A percentile compares a stretch with the other conserved stretches of the same genome.
These are phyloP conservation scores for Gnomoniopsis sp. DNA, from an alignment of 2,329 filamentous ascomycete genomes.

Conservation along the genomic window DNA sequence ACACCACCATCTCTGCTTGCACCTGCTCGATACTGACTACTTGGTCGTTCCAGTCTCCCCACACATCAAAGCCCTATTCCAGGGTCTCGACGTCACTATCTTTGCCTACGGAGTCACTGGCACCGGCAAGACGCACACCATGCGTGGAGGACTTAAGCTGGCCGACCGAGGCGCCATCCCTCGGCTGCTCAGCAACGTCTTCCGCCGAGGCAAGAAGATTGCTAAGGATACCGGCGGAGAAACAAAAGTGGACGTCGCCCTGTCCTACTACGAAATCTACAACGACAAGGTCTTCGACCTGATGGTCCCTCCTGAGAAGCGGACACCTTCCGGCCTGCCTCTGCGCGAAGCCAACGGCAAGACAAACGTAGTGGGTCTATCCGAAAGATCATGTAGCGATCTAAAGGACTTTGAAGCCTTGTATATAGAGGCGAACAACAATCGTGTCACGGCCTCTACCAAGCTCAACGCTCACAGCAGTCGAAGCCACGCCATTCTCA, in stretches of 20 bases:
- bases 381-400: constrained; percentile 76
- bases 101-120: constrained; percentile 94
- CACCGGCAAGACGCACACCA: constrained; percentile 93
- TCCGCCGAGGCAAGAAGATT: constrained; percentile 80
- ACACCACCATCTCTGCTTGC: neutral
- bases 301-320: constrained; percentile 83
- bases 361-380: constrained; percentile 81
- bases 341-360: constrained; percentile 83
- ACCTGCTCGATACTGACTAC: constrained; percentile 18
- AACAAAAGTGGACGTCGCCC: constrained; percentile 67
- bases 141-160: constrained; percentile 85
- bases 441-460: constrained; percentile 83
- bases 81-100: constrained; percentile 81
- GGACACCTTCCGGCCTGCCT: constrained; percentile 74
- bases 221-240: constrained; percentile 71
- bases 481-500: constrained; percentile 84
- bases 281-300: constrained; percentile 94
- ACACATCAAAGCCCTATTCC: constrained; percentile 87
- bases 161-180: constrained; percentile 87
- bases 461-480: constrained; percentile 92
- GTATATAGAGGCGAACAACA: constrained; percentile 89
- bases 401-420: constrained; percentile 86
- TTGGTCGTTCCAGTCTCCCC: constrained; percentile 63
- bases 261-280: constrained; percentile 96
- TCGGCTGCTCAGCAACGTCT: constrained; percentile 78